phyloP scores from a whole-genome alignment of 163 green algal species.

The Chloroidium sp. region DNA sequence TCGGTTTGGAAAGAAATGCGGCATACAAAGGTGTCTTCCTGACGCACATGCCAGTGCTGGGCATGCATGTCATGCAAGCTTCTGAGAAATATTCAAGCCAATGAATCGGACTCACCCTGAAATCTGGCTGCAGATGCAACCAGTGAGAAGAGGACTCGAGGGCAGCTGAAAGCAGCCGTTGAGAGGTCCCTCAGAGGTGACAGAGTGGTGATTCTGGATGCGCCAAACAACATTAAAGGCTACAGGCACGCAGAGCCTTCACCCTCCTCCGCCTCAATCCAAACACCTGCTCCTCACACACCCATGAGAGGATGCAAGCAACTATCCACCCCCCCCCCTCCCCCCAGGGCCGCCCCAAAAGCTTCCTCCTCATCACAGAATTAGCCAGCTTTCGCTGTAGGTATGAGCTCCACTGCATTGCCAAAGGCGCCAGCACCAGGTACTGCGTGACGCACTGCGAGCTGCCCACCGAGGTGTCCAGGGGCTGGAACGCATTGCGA shows the following conservation, averaged over 20 bases:
- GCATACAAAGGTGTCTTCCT: conserved; percentile 56
- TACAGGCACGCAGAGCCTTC: conserved; percentile 12
- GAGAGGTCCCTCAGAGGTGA: conserved; percentile 55
- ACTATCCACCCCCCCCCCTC: no score
- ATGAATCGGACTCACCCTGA: no score
- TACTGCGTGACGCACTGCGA: conserved; percentile 77
- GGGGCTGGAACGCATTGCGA: conserved; percentile 10
- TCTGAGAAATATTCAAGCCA: background rate
- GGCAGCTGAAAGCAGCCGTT: conserved; percentile 56
- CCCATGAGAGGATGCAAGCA: no score
- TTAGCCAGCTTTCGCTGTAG: conserved; percentile 1
- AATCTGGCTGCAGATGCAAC: conserved; percentile 40
- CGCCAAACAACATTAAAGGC: conserved; percentile 93
- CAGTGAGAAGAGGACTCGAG: conserved; percentile 78
- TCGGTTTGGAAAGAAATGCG: conserved; percentile 57
- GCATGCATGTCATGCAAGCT: background rate
- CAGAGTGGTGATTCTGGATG: conserved; percentile 74
- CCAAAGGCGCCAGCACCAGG: conserved; percentile 51
- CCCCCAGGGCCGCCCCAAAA: no score
- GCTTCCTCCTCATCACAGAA: no score
- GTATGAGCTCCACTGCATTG: conserved; percentile 95
- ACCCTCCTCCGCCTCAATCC: no score
- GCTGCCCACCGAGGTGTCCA: background rate
- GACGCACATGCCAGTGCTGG: background rate
- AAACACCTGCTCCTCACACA: no score